Base-by-base conservation (phyloP, 306 rosid species). In the Luffa aegyptiaca region DNA sequence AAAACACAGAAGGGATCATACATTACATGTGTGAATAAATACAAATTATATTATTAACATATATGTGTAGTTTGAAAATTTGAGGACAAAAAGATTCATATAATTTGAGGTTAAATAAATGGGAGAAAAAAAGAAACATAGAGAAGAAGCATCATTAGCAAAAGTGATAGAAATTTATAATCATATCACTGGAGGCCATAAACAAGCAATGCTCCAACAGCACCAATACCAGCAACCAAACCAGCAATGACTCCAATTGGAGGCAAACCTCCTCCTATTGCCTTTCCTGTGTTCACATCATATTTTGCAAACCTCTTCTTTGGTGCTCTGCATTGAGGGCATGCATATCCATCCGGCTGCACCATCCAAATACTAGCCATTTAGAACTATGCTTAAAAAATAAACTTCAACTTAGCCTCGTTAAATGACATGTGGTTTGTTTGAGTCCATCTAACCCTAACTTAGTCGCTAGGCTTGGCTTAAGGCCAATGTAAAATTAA, bases 181-280 rank as follows among this genome's bases (percentile, higher is more conserved):
- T 12, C 2, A 78, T 3, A 49, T 90, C 87, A 96, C 85, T 95
- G 99, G 87, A 96, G 98, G 77, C 98, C 98, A 88, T 88, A 96
- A 42, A 93, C 87, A 89, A 96, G 99, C 92, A 96, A 84, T 33
- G 99, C 98, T 76, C 93, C 98, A 44, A 93, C 93, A 18, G 84
- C 99, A 81, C 89, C 97, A 51, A 96, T 4, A 63, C 99, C 99
- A 79, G 88, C 97, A 39, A 91, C 39, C 18, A 91, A 87, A 65
- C 97, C 99, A 85, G 93, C 81, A 75, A 96, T 90, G 64, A 96
- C 99, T 42, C 97, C 94, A 81, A 96, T 80, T 8, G 99, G 99
- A 70, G 97, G 99, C 91, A 96, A 87, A 20, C 88, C 88, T 0
- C 99, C 97, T 10, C 97, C 99, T 39, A 96, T 86, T 53, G 97